These are phyloP conservation scores for Dillenia suffruticosa DNA, from an alignment of 164 flowering plant species.

Conservation along the genomic window DNA sequence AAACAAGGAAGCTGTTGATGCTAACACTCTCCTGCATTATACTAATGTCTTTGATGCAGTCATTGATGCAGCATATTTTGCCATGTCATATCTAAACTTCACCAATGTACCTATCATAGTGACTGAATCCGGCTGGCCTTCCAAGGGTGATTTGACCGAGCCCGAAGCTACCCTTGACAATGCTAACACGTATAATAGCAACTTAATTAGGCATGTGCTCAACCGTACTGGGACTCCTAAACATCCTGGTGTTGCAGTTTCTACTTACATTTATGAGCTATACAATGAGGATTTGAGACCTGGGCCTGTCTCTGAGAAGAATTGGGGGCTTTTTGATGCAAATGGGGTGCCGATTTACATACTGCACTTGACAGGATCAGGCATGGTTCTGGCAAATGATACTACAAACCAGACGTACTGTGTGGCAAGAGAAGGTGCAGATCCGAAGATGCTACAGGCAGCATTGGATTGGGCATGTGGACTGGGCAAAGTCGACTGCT, in stretches of 20 bases:
- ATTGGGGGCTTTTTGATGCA: conserved; percentile 85
- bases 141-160: conserved; percentile 69
- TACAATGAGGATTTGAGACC: conserved; percentile 79
- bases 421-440: conserved; percentile 59
- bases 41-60: conserved; percentile 89
- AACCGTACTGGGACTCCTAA: conserved; percentile 90
- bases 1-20: conserved; percentile 83
- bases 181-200: conserved; percentile 84
- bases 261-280: conserved; percentile 87
- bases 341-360: conserved; percentile 63
- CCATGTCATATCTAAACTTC: conserved; percentile 70
- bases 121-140: conserved; percentile 85
- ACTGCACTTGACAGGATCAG: conserved; percentile 67
- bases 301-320: conserved; percentile 75
- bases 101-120: conserved; percentile 68
- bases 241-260: conserved; percentile 72
- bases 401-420: conserved; percentile 86
- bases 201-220: conserved; percentile 69
- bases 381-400: conserved; percentile 75
- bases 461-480: conserved; percentile 97
- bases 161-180: conserved; percentile 71
- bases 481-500: conserved; percentile 84
- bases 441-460: conserved; percentile 78
- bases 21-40: conserved; percentile 80
- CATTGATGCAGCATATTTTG: conserved; percentile 79